phyloP scores from a whole-genome alignment of 2,329 filamentous ascomycete species.

The Tolypocladium ovalisporum region DNA sequence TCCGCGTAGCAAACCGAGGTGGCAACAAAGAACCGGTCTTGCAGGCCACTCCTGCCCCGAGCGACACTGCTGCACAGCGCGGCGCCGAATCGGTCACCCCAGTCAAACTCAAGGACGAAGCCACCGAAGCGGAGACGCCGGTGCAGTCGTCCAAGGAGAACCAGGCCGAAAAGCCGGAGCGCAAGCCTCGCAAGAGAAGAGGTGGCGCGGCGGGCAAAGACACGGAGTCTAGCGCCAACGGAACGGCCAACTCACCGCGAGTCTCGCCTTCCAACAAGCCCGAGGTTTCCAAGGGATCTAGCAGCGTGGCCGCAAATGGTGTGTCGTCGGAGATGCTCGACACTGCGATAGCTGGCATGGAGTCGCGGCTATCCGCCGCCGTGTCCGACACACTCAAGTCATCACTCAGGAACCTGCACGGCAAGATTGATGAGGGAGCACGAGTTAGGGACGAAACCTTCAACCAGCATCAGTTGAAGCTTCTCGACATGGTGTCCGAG shows the following conservation, averaged over 20 bases:
- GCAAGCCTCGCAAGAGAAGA: slow-evolving; percentile 59
- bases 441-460: slow-evolving; percentile 39
- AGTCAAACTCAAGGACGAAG: slow-evolving; percentile 29
- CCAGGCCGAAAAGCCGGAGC: slow-evolving; percentile 48
- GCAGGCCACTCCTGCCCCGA: slow-evolving; percentile 13
- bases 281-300: slow-evolving; percentile 19
- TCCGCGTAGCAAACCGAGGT: slow-evolving; percentile 22
- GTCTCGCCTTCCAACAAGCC: slow-evolving; percentile 17
- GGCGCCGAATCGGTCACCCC: slow-evolving; percentile 21
- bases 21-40: slow-evolving; percentile 23
- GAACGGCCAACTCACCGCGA: slow-evolving; percentile 22
- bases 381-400: slow-evolving; percentile 42
- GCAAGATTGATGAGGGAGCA: slow-evolving; percentile 55
- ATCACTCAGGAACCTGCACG: slow-evolving; percentile 49
- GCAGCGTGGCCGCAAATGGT: slow-evolving; percentile 11
- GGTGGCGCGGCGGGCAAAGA: slow-evolving; percentile 29
- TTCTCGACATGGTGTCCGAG: slow-evolving; percentile 47
- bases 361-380: slow-evolving; percentile 36
- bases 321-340: slow-evolving; percentile 38
- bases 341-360: slow-evolving; percentile 41
- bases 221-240: slow-evolving; percentile 35
- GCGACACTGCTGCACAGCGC: slow-evolving; percentile 15
- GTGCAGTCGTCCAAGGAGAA: slow-evolving; percentile 25
- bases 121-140: slow-evolving; percentile 37
- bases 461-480: slow-evolving; percentile 39